A percentile compares a stretch with the other conserved stretches of the same genome.
These are phyloP conservation scores for Fusarium floridanum DNA, from an alignment of 2,329 filamentous ascomycete species.

Conservation along the genomic window DNA sequence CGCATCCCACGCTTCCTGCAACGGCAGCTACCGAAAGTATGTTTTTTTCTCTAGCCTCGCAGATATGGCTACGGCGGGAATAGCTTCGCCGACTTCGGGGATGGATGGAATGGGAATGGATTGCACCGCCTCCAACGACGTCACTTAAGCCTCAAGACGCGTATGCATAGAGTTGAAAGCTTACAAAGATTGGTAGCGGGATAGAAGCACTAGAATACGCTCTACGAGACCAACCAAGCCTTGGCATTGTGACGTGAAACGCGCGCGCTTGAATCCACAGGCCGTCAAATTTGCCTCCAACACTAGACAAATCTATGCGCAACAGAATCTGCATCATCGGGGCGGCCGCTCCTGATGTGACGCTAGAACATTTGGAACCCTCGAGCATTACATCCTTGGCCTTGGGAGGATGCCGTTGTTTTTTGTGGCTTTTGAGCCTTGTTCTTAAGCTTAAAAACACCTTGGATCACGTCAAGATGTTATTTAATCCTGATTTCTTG, in stretches of 20 bases:
- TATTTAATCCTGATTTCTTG: not conserved
- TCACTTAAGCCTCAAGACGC: slow-evolving; percentile 1
- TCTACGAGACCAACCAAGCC: not conserved
- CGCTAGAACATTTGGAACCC: slow-evolving; percentile 38
- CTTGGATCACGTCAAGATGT: not conserved
- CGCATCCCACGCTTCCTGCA: not conserved
- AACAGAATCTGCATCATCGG: slow-evolving; percentile 28
- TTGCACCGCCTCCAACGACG: not conserved
- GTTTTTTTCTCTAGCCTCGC: not conserved
- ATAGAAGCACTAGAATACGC: not conserved
- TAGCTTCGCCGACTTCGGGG: not conserved
- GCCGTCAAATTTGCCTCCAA: not conserved
- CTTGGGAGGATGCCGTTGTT: not conserved
- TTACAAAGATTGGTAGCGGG: not conserved
- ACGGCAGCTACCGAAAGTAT: not conserved
- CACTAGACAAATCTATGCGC: slow-evolving; percentile 1
- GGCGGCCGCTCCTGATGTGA: slow-evolving; percentile 22
- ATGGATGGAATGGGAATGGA: not conserved
- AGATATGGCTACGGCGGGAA: not conserved
- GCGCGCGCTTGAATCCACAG: slow-evolving; percentile 10
- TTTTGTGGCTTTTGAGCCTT: slow-evolving; percentile 4
- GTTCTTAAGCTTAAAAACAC: slow-evolving; percentile 13
- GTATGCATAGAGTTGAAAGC: not conserved
- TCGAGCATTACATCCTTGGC: slow-evolving; percentile 26
- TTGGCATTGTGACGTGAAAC: slow-evolving; percentile 8